Evolutionary conservation across 306 rosid genomes (phyloP).

Genomic region (Ceratonia siliqua): DNA sequence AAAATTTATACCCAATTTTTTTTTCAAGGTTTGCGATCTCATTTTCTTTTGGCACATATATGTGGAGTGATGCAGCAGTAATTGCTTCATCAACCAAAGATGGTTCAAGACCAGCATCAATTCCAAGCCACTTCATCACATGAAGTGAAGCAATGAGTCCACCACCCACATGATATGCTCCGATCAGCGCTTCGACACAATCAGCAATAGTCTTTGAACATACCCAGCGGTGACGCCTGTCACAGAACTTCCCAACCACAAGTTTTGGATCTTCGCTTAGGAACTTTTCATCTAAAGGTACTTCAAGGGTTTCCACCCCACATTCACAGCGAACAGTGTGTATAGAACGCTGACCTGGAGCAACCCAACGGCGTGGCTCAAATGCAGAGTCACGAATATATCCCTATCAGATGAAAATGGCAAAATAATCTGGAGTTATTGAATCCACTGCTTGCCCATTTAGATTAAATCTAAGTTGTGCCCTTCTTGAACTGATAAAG

Average conservation of each 20-base stretch:
- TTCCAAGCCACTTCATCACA: constrained; percentile 81
- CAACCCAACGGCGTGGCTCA: constrained; percentile 97
- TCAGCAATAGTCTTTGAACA: constrained; percentile 85
- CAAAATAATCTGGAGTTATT: constrained; percentile 17
- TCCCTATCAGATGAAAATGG: constrained; percentile 52
- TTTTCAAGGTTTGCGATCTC: constrained; percentile 67
- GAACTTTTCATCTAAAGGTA: constrained; percentile 69
- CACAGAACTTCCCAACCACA: constrained; percentile 82
- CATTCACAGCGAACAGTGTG: constrained; percentile 68
- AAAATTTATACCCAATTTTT: constrained; percentile 71
- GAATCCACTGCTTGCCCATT: constrained; percentile 3
- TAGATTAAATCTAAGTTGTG: not conserved
- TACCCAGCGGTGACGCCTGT: constrained; percentile 92
- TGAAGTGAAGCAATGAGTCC: constrained; percentile 77
- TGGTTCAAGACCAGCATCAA: constrained; percentile 71
- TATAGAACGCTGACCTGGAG: constrained; percentile 76
- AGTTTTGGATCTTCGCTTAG: constrained; percentile 66
- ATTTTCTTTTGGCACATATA: constrained; percentile 52
- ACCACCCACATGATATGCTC: constrained; percentile 82
- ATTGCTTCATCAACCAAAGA: constrained; percentile 72
- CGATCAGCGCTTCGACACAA: constrained; percentile 92
- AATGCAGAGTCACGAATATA: constrained; percentile 81
- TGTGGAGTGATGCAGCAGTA: constrained; percentile 57
- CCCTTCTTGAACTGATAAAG: not conserved
- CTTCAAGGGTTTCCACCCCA: constrained; percentile 79